Evolutionary conservation across 768 basidiomycete species (phyloP), one percentile per base, ranked within the genome.

Genomic region (Psilocybe sp.): DNA sequence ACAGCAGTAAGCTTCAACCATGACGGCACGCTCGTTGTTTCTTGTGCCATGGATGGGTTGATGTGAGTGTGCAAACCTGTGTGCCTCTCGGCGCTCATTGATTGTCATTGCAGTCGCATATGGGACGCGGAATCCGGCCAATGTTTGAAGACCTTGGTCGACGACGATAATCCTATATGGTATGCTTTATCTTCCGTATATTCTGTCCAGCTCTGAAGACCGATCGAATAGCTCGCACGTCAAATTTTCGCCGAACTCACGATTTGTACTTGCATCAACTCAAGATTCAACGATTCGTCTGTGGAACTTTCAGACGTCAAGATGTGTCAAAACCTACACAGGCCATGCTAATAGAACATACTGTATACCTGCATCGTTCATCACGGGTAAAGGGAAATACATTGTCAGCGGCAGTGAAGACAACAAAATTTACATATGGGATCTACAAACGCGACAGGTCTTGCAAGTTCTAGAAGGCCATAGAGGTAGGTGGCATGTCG

Each of bases 91-190:
- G 13, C 35, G 10, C 44, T 46, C n/a, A 8, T 42, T 20, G 33
- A 36, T 45, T 40, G 23, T 28, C 23, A 7, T 35, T 2, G 31
- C 14, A 99, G 96, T 63, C 95, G 97, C 50, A 83, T 98, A 51
- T 99, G 97, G 97, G 96, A 99, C 62, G 86, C 92, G 0, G 85
- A 94, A 48, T 96, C 95, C 3, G 97, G 96, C 2, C 97, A 99
- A 69, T 99, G 97, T 68, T 75, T 99, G 44, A 98, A 97, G 68
- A 98, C 97, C 1, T 69, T 99, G 40, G 95, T 94, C 9, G 94
- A 98, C 58, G 97, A 98, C 60, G 92, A 93, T 55, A 97, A 93
- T 68, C 95, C 96, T 2, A 87, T 94, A 66, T 95, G 84, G 89
- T 92, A 51, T 37, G 72, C 60, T 48, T 45, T 20, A 20, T 57